These are phyloP conservation scores for Apiospora phragmitis DNA, from an alignment of 2,329 filamentous ascomycete genomes.

Conservation along the genomic window DNA sequence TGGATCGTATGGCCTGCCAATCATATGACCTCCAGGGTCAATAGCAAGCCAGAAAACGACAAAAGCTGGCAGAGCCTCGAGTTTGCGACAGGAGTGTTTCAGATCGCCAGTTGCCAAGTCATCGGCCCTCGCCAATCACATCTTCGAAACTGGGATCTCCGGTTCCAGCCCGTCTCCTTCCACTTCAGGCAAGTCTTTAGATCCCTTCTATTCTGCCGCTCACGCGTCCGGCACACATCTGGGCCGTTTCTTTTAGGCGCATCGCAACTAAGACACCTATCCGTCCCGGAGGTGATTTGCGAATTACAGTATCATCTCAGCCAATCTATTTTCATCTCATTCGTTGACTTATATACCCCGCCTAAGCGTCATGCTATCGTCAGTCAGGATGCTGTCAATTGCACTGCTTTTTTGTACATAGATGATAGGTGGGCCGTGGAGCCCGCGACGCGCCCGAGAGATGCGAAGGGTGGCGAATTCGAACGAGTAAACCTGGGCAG, in stretches of 20 bases:
- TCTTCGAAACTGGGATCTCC: neutral
- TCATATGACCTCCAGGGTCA: neutral
- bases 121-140: neutral
- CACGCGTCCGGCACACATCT: neutral
- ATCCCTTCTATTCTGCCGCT: neutral
- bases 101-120: neutral
- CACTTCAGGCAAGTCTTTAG: constrained; percentile 1
- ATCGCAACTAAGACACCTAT: neutral
- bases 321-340: neutral
- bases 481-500: neutral
- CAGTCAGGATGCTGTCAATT: neutral
- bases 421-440: neutral
- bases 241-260: neutral
- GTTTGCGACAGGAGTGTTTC: neutral
- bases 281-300: neutral
- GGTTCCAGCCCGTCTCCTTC: neutral
- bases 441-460: neutral
- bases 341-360: neutral
- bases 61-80: neutral
- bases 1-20: neutral
- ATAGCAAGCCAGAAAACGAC: neutral
- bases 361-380: neutral
- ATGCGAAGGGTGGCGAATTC: neutral
- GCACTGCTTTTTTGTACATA: neutral
- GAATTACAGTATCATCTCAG: neutral